A percentile compares a stretch with the other conserved stretches of the same genome.
These are phyloP conservation scores for Glycine soja DNA, from an alignment of 306 rosid genomes.

Conservation along the genomic window DNA sequence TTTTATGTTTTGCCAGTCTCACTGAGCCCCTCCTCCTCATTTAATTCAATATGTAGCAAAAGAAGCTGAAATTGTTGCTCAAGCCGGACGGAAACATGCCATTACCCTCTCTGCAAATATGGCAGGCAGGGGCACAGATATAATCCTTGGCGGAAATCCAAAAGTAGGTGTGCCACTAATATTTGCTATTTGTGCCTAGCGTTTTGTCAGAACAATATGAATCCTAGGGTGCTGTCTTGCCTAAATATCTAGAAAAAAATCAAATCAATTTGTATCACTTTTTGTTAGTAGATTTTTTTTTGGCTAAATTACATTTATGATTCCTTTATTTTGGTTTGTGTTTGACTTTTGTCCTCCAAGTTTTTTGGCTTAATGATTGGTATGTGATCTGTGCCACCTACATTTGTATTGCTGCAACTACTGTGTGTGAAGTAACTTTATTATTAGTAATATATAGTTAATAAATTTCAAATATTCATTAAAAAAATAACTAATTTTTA, in stretches of 20 bases:
- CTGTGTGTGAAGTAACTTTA: too few relatives aligned
- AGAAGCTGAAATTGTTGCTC: constrained; percentile 96
- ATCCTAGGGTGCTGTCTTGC: constrained; percentile 1
- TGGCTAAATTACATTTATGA: neutral
- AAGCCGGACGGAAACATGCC: constrained; percentile 94
- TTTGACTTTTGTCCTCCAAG: neutral
- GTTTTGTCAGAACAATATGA: constrained; percentile 30
- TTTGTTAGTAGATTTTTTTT: constrained; percentile 26
- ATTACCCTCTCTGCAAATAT: constrained; percentile 96
- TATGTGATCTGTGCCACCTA: too few relatives aligned
- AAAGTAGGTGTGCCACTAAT: constrained; percentile 65
- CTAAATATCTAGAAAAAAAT: constrained; percentile 29
- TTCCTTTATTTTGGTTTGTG: neutral
- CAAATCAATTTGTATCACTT: constrained; percentile 38
- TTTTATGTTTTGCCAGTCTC: constrained; percentile 29
- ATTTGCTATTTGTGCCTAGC: constrained; percentile 39
- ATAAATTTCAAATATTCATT: too few relatives aligned
- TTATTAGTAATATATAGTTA: too few relatives aligned
- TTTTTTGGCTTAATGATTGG: too few relatives aligned
- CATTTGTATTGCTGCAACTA: too few relatives aligned
- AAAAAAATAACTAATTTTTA: too few relatives aligned
- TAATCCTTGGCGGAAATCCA: constrained; percentile 99
- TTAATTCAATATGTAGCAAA: constrained; percentile 85
- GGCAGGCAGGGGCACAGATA: constrained; percentile 99
- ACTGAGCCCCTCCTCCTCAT: constrained; percentile 5